Evolutionary conservation across 768 basidiomycete species (phyloP), one percentile per base, ranked within the genome.

Genomic region (Solioccasus polychromus): DNA sequence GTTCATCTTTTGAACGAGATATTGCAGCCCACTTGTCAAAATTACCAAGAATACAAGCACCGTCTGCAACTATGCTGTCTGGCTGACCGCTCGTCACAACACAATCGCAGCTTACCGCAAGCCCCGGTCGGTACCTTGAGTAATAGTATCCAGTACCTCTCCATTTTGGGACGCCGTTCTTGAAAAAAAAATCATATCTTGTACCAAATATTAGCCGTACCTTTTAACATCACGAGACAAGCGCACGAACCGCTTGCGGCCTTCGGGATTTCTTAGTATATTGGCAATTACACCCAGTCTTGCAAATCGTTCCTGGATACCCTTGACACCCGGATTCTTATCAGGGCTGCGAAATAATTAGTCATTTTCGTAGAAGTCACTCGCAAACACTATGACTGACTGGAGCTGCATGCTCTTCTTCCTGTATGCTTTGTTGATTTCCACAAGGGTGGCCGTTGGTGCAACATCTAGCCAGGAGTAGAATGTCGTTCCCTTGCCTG

Each of bases 91-190:
- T 15, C 28, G n/a, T 18, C 26, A 35, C 18, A 32, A 29, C 49
- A 24, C 24, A 37, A 44, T 51, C 23, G 25, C 25, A 14, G 12
- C 79, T 52, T 57, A 88, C 88, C 48, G 80, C 80, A 49, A 98
- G 74, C 20, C 93, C 92, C n/a, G 95, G 95, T 24, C 95, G 79
- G 76, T 88, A 99, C 42, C 96, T 83, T 24, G 90, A 82, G 67
- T 98, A 99, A 67, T 97, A 97, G 68, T 98, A 97, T 35, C 92
- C 90, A 25, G 90, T 92, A 14, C 93, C 95, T 53, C 94, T 77
- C 95, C 95, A 99, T 62, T 78, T 88, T 1, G 95, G 95, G 4
- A 99, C 92, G 18, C 95, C 95, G 51, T 97, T 97, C 69, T 95
- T 93, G 75, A 88, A 89, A 77, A 98, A 99, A 66, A 89, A 89